Conservation (phyloP, 257 asterid genomes). For the Solanum medicagineum region DNA sequence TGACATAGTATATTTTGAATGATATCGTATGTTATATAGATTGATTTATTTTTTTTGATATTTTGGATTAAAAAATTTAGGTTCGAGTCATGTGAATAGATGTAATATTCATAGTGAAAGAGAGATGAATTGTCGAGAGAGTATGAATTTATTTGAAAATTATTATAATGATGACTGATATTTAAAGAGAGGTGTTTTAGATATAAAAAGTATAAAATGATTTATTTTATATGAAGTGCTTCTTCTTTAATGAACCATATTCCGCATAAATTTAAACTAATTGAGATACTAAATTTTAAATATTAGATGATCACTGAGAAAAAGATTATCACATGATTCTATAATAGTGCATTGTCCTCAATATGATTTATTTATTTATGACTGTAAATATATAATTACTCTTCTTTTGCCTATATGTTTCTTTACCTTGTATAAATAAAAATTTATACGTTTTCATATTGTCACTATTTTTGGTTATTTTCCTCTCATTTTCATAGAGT, state of each 20-base stretch:
- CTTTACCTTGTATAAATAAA: neutral
- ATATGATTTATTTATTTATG: neutral
- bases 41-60: neutral
- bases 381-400: neutral
- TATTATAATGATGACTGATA: too few relatives aligned
- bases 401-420: neutral
- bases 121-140: neutral
- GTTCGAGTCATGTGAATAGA: neutral
- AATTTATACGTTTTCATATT: neutral
- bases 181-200: too few relatives aligned
- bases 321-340: neutral
- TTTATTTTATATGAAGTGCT: neutral
- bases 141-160: too few relatives aligned
- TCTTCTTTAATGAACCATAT: neutral
- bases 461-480: neutral
- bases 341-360: neutral
- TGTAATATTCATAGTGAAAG: neutral
- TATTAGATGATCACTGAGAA: neutral
- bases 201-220: neutral
- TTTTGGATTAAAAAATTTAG: neutral
- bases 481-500: neutral
- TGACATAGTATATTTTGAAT: neutral
- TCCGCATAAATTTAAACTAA: neutral
- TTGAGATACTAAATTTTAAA: fast-evolving
- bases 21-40: too few relatives aligned